A percentile compares a stretch with the other conserved stretches of the same genome.
Evolutionary conservation across 1,284 basidiomycete species (phyloP).

Genomic region (Sporisorium scitamineum): DNA sequence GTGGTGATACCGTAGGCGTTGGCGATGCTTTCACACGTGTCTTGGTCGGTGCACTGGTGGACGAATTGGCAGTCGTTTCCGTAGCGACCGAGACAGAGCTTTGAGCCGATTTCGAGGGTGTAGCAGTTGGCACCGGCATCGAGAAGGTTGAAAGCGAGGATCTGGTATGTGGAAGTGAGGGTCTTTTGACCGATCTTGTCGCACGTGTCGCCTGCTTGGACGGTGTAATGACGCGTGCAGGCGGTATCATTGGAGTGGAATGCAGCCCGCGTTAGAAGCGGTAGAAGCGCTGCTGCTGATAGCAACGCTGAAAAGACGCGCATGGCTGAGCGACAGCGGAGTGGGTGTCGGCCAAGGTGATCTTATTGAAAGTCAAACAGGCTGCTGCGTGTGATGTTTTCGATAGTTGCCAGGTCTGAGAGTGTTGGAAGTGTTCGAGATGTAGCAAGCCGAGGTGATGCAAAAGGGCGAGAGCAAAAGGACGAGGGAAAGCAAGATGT

Average conservation of each 20-base stretch:
- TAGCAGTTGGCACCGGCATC: conserved; percentile 74
- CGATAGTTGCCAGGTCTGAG: no score
- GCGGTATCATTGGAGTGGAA: conserved; percentile 62
- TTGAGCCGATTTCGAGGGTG: conserved; percentile 75
- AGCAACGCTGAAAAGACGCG: conserved; percentile 20
- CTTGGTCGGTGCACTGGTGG: conserved; percentile 40
- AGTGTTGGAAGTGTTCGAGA: no score
- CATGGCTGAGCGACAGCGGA: conserved; percentile 20
- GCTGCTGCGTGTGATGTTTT: not conserved
- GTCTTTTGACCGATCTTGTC: conserved; percentile 77
- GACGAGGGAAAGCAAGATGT: not conserved
- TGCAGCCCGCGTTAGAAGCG: conserved; percentile 28
- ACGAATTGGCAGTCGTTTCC: conserved; percentile 65
- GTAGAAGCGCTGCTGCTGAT: conserved; percentile 21
- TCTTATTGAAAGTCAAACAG: not conserved
- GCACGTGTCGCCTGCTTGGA: conserved; percentile 76
- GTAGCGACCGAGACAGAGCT: conserved; percentile 61
- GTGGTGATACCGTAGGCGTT: conserved; percentile 51
- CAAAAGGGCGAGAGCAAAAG: not conserved
- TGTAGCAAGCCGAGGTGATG: not conserved
- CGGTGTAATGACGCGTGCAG: conserved; percentile 77
- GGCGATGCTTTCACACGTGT: conserved; percentile 58
- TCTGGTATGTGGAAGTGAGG: conserved; percentile 80
- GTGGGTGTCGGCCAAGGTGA: not conserved
- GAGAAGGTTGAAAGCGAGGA: conserved; percentile 75